These are phyloP conservation scores for Eragrostis curvula DNA, from an alignment of 176 grass and related monocot species.

Conservation along the genomic window DNA sequence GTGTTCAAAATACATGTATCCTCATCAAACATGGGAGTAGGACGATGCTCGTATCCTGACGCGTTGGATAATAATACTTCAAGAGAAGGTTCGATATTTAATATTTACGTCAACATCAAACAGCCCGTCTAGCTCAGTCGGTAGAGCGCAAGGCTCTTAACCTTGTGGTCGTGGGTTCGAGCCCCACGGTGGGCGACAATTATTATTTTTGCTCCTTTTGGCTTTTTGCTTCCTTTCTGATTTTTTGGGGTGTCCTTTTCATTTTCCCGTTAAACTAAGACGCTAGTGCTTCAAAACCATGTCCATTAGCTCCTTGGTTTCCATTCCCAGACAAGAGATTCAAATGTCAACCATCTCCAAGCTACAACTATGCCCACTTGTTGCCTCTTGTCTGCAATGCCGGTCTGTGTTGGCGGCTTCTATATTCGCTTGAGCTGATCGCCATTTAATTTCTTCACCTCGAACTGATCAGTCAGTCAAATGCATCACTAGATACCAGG, in stretches of 20 bases:
- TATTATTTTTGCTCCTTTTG: too few species aligned
- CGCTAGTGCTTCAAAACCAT: not conserved
- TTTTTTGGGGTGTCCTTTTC: too few species aligned
- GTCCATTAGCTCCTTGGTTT: not conserved
- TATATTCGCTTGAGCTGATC: not conserved
- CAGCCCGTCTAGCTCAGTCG: conserved; percentile 48
- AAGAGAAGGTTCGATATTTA: too few species aligned
- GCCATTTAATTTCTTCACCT: conserved; percentile 17
- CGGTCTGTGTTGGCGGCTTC: conserved; percentile 12
- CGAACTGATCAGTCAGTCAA: not conserved
- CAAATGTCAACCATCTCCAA: not conserved
- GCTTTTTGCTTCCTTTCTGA: too few species aligned
- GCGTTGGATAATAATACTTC: too few species aligned
- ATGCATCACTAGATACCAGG: too few species aligned
- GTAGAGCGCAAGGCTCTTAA: conserved; percentile 57
- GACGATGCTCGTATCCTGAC: too few species aligned
- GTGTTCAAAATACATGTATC: too few species aligned
- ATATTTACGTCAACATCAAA: too few species aligned
- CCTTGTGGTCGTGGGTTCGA: conserved; percentile 72
- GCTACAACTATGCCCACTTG: not conserved
- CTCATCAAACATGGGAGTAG: too few species aligned
- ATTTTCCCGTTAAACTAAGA: not conserved
- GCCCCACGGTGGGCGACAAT: conserved; percentile 63
- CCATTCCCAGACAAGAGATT: not conserved
- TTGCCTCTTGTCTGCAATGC: not conserved